Base-by-base conservation (phyloP, 441 rosid species). In the Biscutella laevigata region DNA sequence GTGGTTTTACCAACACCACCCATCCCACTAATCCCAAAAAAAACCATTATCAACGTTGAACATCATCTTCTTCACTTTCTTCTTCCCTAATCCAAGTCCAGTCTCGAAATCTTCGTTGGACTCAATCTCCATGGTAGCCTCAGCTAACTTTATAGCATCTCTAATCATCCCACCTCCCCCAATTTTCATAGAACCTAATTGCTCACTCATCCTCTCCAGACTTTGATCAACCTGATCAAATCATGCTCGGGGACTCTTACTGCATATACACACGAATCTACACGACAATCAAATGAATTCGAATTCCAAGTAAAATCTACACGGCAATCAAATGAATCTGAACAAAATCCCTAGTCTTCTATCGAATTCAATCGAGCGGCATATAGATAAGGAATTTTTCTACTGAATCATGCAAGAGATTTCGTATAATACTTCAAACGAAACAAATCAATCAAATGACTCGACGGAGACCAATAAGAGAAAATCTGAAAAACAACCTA, bases 1-100 rank as follows among this genome's bases (percentile, higher is more conserved):
- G 98, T 86, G 5, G 97, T 86, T 49, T 90, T 90, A 0, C 97
- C 97, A 0, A 87, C 86, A 22, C 94, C 97, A 0, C 92, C 98
- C 61, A 84, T 87, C 2, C 98, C 96, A 55, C 57, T 48, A 33
- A 87, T 84, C 35, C 89, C 95, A 25, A 81, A 36, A 42, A 84
- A 46, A 19, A 54, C 77, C 28, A 49, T 59, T 17, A n/a, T 60
- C 48, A 47, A 50, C 60, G 1, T 82, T 74, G 12, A 74, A 62
- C 11, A 90, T 10, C 92, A 79, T 77, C 69, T 81, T 86, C 73
- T 84, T 78, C 41, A 87, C 90, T 39, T 73, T 76, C 54, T 16
- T 76, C 78, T 77, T 87, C 5, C 88, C 98, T 10, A 71, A 55
- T 60, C 79, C 79, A 64, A 84, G 48, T 3, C 89, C 84, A 11